Percentiles rank a stretch among this genome's conserved stretches.
Evolutionary conservation across 177 flowering plant species (phyloP).

Genomic region (Tripterygium wilfordii): DNA sequence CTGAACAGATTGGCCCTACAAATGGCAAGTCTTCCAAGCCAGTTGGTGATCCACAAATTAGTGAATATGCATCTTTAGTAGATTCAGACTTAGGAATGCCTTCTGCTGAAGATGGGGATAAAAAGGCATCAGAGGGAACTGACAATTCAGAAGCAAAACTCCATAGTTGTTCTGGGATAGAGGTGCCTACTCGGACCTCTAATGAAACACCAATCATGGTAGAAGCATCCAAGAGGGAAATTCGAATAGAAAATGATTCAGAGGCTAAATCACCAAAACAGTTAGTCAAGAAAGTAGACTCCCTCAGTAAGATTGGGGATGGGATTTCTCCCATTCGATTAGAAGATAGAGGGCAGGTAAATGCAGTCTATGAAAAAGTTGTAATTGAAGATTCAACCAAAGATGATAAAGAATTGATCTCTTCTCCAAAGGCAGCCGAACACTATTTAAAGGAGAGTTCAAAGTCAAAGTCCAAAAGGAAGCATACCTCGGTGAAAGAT

Average conservation of each 20-base stretch:
- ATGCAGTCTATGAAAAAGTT: constrained; percentile 20
- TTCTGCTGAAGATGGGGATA: constrained; percentile 19
- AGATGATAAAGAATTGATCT: constrained; percentile 29
- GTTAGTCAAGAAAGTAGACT: constrained; percentile 29
- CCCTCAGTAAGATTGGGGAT: constrained; percentile 18
- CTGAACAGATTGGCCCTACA: constrained; percentile 23
- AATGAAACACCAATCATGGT: constrained; percentile 4
- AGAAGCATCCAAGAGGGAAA: constrained; percentile 20
- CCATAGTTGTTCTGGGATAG: constrained; percentile 15
- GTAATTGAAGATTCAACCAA: constrained; percentile 22
- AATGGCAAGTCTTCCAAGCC: constrained; percentile 22
- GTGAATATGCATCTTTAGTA: constrained; percentile 16
- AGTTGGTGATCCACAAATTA: constrained; percentile 29
- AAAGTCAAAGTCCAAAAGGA: constrained; percentile 34
- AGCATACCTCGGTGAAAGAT: constrained; percentile 30
- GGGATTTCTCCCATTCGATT: constrained; percentile 25
- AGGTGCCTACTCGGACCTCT: constrained; percentile 10
- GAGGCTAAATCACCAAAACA: constrained; percentile 27
- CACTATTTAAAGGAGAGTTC: constrained; percentile 29
- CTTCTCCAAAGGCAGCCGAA: constrained; percentile 28
- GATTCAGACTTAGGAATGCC: constrained; percentile 12
- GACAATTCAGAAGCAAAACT: constrained; percentile 42
- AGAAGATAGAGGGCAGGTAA: constrained; percentile 22
- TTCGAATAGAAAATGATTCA: constrained; percentile 15
- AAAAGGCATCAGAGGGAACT: constrained; percentile 26